Evolutionary conservation across 2,329 filamentous ascomycete genomes (phyloP).

Genomic region (Talaromyces sp.): DNA sequence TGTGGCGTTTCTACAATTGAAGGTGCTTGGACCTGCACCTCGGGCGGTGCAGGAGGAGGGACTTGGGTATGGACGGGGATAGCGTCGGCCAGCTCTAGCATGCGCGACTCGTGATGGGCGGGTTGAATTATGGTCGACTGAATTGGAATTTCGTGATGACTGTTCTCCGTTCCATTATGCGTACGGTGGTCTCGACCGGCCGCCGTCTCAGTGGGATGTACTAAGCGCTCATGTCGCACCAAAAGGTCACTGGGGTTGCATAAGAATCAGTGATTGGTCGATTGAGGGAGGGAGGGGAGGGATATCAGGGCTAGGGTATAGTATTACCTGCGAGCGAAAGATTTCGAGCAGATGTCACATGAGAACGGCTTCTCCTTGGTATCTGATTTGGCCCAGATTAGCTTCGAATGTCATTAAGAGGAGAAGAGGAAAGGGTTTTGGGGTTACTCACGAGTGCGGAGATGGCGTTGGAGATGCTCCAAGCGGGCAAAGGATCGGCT

Average conservation of each 20-base stretch:
- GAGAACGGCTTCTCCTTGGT: constrained; percentile 55
- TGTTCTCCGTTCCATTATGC: constrained; percentile 28
- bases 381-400: constrained; percentile 39
- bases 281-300: constrained; percentile 4
- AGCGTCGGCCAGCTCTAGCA: constrained; percentile 50
- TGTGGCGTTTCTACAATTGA: constrained; percentile 48
- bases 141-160: constrained; percentile 38
- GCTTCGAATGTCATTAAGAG: constrained; percentile 6
- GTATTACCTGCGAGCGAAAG: constrained; percentile 50
- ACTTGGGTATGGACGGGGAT: constrained; percentile 45
- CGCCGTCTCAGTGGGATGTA: constrained; percentile 49
- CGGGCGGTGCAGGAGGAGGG: constrained; percentile 35
- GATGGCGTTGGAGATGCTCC: constrained; percentile 55
- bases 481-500: constrained; percentile 52
- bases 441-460: constrained; percentile 53
- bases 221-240: constrained; percentile 53
- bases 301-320: neutral
- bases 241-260: constrained; percentile 46
- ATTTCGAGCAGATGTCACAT: constrained; percentile 53
- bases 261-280: constrained; percentile 28
- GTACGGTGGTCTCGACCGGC: constrained; percentile 43
- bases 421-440: constrained; percentile 14
- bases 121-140: constrained; percentile 42
- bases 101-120: constrained; percentile 45
- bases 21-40: constrained; percentile 42